Base-by-base conservation (phyloP, 2,329 filamentous ascomycete species). In the Ophiostoma ips region DNA sequence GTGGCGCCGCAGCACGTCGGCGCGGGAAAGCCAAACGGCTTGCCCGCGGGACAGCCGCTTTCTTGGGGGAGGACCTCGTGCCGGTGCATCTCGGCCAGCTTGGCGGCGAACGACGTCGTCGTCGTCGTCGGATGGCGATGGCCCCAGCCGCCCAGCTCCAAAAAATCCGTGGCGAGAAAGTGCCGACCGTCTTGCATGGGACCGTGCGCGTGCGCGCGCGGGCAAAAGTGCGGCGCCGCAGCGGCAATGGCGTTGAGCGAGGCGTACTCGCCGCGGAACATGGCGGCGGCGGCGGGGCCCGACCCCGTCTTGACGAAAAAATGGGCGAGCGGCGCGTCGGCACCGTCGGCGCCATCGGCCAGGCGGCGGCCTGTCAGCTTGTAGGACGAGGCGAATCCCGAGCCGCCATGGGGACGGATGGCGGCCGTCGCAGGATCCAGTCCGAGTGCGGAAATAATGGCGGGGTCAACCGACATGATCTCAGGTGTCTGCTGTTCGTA, bases 1-100 rank as follows among this genome's bases (percentile, higher is more conserved):
- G 87, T 92, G 43, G 86, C 77, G 2, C 89, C 89, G 64, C 90
- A 95, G 65, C 85, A 95, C 0, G 89, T 95, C 1, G 83, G 69
- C 0, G 83, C 81, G 0, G 85, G 84, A 60, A 95, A 95, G 2
- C 90, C 90, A 57, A 90, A 95, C 65, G 80, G 30, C 43, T 4
- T 18, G 30, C 16, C 43, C 4, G 31, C 10, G 28, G 43, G 43
- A 9, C 43, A 33, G 2, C 43, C 43, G 18, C 28, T 45, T 28
- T 45, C 28, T 3, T 19, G 28, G 16, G 43, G 43, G 8, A 28
- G 13, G 1, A 81, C 87, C 2, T 31, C 11, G 5, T 24, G 40
- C 4, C 76, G 81, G 64, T 95, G 90, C 43, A 95, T 68, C 59
- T 75, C 79, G 1, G 84, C 87, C 8, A 95, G 71, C 63, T 94